phyloP scores from a whole-genome alignment of 306 rosid genomes.

The Vicia faba region DNA sequence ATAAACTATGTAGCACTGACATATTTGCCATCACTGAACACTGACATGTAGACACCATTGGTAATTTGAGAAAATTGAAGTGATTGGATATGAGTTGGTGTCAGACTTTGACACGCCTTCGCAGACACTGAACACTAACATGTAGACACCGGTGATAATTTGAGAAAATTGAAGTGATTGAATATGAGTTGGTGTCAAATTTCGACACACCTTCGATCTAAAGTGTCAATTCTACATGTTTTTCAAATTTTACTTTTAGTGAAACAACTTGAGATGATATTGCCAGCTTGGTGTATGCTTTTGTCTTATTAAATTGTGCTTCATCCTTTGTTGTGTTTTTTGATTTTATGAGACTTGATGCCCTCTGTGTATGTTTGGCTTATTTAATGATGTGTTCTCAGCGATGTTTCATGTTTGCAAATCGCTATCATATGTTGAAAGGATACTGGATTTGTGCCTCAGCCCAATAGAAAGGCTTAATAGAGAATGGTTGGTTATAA shows the following conservation, averaged over 20 bases:
- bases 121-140: background rate
- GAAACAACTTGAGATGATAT: slow-evolving; percentile 22
- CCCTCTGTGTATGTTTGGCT: background rate
- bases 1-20: background rate
- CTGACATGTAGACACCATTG: background rate
- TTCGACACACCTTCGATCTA: background rate
- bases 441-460: too few species aligned
- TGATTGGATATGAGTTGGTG: background rate
- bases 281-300: slow-evolving; percentile 1
- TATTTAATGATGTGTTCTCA: background rate
- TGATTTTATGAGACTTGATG: background rate
- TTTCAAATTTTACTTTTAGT: slow-evolving; percentile 14
- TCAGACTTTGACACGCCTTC: background rate
- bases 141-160: background rate
- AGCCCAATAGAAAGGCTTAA: too few species aligned
- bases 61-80: background rate
- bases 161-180: slow-evolving; percentile 4
- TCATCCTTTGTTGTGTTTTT: slow-evolving; percentile 8
- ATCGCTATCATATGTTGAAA: slow-evolving; percentile 27
- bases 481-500: too few species aligned
- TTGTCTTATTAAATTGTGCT: background rate
- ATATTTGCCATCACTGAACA: background rate
- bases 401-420: slow-evolving; percentile 31
- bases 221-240: background rate
- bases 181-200: background rate